Conservation (phyloP, 2,329 filamentous ascomycete genomes). For the Hypomyces rosellus region DNA sequence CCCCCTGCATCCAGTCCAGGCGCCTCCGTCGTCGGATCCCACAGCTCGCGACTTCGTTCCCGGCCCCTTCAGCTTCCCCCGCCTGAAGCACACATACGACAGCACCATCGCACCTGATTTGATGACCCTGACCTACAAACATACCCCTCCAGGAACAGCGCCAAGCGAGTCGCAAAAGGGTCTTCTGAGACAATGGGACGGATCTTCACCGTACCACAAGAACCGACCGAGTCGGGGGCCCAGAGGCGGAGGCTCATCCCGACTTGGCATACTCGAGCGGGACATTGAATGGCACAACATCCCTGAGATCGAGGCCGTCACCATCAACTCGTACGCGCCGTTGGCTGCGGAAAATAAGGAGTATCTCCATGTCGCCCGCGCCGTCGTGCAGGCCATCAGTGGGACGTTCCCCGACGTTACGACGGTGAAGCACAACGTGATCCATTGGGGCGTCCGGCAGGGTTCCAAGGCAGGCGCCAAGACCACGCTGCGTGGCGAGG, state of each 20-base stretch:
- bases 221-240: conserved; percentile 82
- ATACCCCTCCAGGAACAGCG: conserved; percentile 71
- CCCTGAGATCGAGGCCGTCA: conserved; percentile 73
- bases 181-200: conserved; percentile 79
- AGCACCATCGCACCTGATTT: conserved; percentile 81
- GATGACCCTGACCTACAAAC: conserved; percentile 81
- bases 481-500: conserved; percentile 67
- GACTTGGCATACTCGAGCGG: conserved; percentile 64
- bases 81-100: conserved; percentile 85
- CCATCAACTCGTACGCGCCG: conserved; percentile 70
- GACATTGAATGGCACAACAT: conserved; percentile 78
- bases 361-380: conserved; percentile 73
- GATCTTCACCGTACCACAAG: conserved; percentile 87
- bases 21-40: conserved; percentile 79
- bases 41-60: conserved; percentile 82
- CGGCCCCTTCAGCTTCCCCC: conserved; percentile 82
- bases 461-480: conserved; percentile 72
- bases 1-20: conserved; percentile 86
- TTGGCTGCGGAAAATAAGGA: conserved; percentile 64
- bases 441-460: conserved; percentile 66
- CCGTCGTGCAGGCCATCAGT: conserved; percentile 79
- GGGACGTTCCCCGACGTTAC: conserved; percentile 68
- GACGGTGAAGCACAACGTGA: conserved; percentile 61
- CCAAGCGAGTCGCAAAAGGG: conserved; percentile 43
- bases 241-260: conserved; percentile 61